phyloP scores from a whole-genome alignment of 2,329 filamentous ascomycete genomes.

The Penicillium sp. region DNA sequence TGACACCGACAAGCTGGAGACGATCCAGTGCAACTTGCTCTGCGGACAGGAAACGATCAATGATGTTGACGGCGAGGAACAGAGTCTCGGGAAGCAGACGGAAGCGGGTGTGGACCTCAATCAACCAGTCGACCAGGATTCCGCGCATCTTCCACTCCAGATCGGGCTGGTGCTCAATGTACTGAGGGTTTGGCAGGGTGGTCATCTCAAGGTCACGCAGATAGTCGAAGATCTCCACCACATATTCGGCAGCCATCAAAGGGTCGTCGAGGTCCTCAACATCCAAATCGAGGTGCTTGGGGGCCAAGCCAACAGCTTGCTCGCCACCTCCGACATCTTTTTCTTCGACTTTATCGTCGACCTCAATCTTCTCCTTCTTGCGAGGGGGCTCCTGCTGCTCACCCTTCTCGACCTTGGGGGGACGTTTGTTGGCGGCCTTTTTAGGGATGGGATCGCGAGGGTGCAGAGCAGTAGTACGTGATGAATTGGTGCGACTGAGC shows the following conservation, averaged over 20 bases:
- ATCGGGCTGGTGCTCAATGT: conserved; percentile 93
- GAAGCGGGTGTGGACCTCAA: conserved; percentile 97
- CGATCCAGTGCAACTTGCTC: conserved; percentile 97
- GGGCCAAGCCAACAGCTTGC: conserved; percentile 41
- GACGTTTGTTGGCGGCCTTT: conserved; percentile 66
- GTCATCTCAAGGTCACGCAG: conserved; percentile 79
- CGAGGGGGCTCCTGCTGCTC: conserved; percentile 64
- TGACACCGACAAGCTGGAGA: conserved; percentile 93
- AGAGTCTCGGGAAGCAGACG: conserved; percentile 93
- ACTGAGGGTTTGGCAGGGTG: conserved; percentile 84
- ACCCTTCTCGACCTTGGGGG: conserved; percentile 60
- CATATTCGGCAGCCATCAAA: conserved; percentile 97
- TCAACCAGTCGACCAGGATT: conserved; percentile 96
- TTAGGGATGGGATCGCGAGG: conserved; percentile 66
- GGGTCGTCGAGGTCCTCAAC: conserved; percentile 89
- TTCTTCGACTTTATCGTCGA: conserved; percentile 10
- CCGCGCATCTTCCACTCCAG: conserved; percentile 99
- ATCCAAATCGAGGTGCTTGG: conserved; percentile 65
- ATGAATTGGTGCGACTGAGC: conserved; percentile 59
- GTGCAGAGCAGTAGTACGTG: conserved; percentile 60
- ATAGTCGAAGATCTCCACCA: conserved; percentile 96
- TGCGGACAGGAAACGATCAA: conserved; percentile 92
- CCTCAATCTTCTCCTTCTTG: conserved; percentile 58
- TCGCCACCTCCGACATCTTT: conserved; percentile 23
- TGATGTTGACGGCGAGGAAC: conserved; percentile 96